Base-by-base conservation (phyloP, 148 eudicot species). In the Fagopyrum homotropicum region DNA sequence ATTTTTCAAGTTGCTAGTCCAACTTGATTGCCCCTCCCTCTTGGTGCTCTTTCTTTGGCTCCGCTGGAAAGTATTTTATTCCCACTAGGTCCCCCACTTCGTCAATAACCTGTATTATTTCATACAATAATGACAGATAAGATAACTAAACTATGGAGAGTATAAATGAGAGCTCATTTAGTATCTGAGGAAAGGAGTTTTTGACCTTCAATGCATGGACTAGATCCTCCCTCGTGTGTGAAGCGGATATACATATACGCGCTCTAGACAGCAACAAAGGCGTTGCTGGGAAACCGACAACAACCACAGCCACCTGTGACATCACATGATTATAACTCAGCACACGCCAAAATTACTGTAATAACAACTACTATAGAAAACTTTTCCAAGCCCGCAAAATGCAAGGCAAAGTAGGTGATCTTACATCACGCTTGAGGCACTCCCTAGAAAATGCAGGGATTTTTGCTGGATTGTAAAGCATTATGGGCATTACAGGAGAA, bases 381-480 rank as follows among this genome's bases (percentile, higher is more conserved):
- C 15, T 5, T 49, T 49, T 35, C 9, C 14, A 73, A 22, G 26
- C 26, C 26, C 26, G 26, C 26, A 22, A 22, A 22, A 66, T 30
- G 15, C 2, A 22, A 68, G 2, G 45, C 72, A 35, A 30, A 35
- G 52, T 49, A 57, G 7, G 48, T 77, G 77, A 44, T 30, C 92
- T 86, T 84, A 91, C 98, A 76, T 91, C 87, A 72, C 86, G 89
- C 76, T 83, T 87, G 79, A 93, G 90, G 78, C 98, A 93, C 81
- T 93, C 97, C 70, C 98, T 84, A 52, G 97, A 95, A 81, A 95
- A 95, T 14, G 98, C 96, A 82, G 98, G 97, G 47, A 89, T 86
- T 80, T 95, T 87, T 45, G 96, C 86, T 17, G 98, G 94, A 78
- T 90, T 90, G 83, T 91, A 91, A 73, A 89, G 89, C 93, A 88